Base-by-base conservation (phyloP, 495 filamentous ascomycete species). In the Sordaria brevicollis region DNA sequence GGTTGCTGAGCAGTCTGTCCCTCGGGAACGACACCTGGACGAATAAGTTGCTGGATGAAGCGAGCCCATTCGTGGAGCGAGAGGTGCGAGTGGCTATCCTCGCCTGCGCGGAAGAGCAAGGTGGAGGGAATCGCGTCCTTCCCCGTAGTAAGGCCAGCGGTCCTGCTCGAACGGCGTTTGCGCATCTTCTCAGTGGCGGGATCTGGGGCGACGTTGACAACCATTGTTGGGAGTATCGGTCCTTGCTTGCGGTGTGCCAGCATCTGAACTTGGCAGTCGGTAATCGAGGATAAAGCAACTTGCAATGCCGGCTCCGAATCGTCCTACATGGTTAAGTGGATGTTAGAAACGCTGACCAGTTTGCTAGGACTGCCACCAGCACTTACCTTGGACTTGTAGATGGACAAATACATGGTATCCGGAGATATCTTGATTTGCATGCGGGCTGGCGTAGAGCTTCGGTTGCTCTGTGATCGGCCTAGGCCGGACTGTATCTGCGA, bases 141-240 rank as follows among this genome's bases (percentile, higher is more conserved):
- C 38, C 75, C 74, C 5, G 81, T 72, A 21, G 78, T 80, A 19
- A 88, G 73, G 10, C 82, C 82, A n/a, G 81, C 81, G 7, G 86
- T 84, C 66, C 86, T 79, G 70, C 86, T 88, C 70, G 86, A 88
- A 69, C 86, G 80, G 31, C 86, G 82, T 73, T 86, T 88, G 38
- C 85, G 82, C 68, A 83, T 74, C 70, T 86, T 86, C 65, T 88
- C 85, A 31, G 81, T 76, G 7, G 74, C 68, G 1, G 84, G 81
- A 74, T 86, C 84, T 11, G 83, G 83, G 19, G 84, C 79, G 67
- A 88, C 76, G 71, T 83, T 82, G 65, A 88, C 71, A 36, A 85
- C 75, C 10, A 88, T 76, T 5, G 86, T 86, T 25, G 82, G 83
- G 5, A 85, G 76, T 4, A 80, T 74, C 15, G 81, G 81, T 15